Percentiles rank a stretch among this genome's conserved stretches.
Evolutionary conservation across 2,329 filamentous ascomycete species (phyloP).

Genomic region (Alternaria incomplexa): DNA sequence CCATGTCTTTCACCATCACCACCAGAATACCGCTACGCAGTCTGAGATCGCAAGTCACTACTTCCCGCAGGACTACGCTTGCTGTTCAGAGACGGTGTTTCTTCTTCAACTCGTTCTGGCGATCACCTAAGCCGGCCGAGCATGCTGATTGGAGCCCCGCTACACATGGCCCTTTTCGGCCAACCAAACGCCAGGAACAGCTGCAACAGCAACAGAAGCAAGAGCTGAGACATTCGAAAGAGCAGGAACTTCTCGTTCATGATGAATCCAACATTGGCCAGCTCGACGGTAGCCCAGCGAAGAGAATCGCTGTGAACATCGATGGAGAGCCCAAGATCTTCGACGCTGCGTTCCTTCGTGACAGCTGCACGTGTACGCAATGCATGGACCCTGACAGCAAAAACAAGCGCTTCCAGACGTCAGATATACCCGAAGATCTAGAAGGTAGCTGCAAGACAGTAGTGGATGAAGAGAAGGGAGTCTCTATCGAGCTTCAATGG

Average conservation of each 20-base stretch:
- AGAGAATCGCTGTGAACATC: slow-evolving; percentile 40
- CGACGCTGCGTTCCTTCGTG: slow-evolving; percentile 56
- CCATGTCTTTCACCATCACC: slow-evolving; percentile 39
- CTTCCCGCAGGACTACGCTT: neutral
- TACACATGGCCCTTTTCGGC: slow-evolving; percentile 25
- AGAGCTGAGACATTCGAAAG: slow-evolving; percentile 11
- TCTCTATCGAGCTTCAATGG: slow-evolving; percentile 66
- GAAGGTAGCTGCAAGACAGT: slow-evolving; percentile 44
- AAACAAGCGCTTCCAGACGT: slow-evolving; percentile 69
- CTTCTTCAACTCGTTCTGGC: slow-evolving; percentile 28
- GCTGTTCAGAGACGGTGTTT: slow-evolving; percentile 13
- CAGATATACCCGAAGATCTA: slow-evolving; percentile 63
- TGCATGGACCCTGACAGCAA: slow-evolving; percentile 66
- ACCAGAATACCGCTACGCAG: slow-evolving; percentile 14
- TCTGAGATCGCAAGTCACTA: neutral
- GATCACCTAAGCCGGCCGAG: slow-evolving; percentile 20
- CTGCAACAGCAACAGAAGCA: slow-evolving; percentile 24
- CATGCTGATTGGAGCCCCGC: slow-evolving; percentile 28
- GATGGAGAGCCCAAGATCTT: slow-evolving; percentile 39
- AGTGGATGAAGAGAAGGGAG: slow-evolving; percentile 48
- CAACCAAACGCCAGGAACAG: slow-evolving; percentile 21
- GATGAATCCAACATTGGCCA: slow-evolving; percentile 18
- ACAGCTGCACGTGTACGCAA: slow-evolving; percentile 62
- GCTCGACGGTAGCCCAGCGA: slow-evolving; percentile 33
- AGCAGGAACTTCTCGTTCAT: slow-evolving; percentile 14